A percentile compares a stretch with the other conserved stretches of the same genome.
These are phyloP conservation scores for Colletotrichum sojae DNA, from an alignment of 2,329 filamentous ascomycete genomes.

Conservation along the genomic window DNA sequence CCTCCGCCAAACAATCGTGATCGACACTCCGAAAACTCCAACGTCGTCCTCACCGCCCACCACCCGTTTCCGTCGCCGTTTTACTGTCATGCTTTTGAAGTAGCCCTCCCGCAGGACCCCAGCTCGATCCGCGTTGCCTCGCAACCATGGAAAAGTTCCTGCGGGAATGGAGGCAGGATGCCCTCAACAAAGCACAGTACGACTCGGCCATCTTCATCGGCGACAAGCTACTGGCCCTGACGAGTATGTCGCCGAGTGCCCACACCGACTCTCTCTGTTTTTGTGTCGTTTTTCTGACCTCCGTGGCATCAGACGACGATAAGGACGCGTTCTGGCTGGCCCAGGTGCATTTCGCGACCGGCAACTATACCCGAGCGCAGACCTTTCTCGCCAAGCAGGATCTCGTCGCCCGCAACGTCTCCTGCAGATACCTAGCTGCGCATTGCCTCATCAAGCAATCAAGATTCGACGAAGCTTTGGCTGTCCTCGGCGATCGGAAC, in stretches of 20 bases:
- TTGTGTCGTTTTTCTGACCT: conserved; percentile 8
- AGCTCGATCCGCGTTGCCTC: conserved; percentile 11
- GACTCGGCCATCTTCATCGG: conserved; percentile 97
- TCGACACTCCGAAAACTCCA: conserved; percentile 15
- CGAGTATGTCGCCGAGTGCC: conserved; percentile 71
- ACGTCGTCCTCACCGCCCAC: conserved; percentile 22
- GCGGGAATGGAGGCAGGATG: conserved; percentile 94
- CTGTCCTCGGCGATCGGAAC: conserved; percentile 90
- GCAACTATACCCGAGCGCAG: conserved; percentile 93
- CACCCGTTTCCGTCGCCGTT: background rate
- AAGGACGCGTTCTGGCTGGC: conserved; percentile 97
- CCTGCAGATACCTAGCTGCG: conserved; percentile 92
- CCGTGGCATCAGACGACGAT: conserved; percentile 79
- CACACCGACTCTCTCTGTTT: background rate
- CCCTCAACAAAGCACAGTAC: conserved; percentile 95
- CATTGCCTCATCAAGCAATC: conserved; percentile 95
- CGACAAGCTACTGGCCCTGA: conserved; percentile 95
- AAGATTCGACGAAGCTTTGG: conserved; percentile 89
- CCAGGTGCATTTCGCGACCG: conserved; percentile 96
- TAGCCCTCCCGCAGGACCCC: conserved; percentile 18
- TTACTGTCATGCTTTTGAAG: conserved; percentile 27
- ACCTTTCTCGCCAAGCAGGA: conserved; percentile 88
- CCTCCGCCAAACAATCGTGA: conserved; percentile 9
- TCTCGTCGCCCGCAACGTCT: conserved; percentile 83
- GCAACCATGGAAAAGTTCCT: conserved; percentile 88